A percentile compares a stretch with the other conserved stretches of the same genome.
Conservation (phyloP, 352 stramenopile genomes). For the Globisporangium carolinianum region DNA sequence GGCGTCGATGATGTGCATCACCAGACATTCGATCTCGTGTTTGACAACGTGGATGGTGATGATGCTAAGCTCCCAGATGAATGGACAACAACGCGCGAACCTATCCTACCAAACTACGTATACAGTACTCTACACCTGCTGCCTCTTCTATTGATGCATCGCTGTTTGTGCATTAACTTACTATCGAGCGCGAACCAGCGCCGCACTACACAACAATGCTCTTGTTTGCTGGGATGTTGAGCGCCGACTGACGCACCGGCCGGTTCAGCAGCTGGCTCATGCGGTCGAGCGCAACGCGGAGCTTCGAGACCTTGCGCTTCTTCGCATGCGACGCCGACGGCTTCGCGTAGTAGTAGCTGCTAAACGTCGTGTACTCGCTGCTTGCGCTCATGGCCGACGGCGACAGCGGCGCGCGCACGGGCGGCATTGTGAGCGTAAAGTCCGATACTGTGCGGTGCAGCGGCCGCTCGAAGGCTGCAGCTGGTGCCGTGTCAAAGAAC, state of each 20-base stretch:
- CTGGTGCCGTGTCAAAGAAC: conserved; percentile 5
- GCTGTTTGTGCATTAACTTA: background rate
- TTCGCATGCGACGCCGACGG: conserved; percentile 22
- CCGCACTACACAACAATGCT: conserved; percentile 55
- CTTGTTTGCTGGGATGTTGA: conserved; percentile 53
- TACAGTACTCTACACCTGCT: background rate
- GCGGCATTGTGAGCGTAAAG: conserved; percentile 8
- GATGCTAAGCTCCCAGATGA: too few species aligned
- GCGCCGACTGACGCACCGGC: conserved; percentile 57
- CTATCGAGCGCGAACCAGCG: background rate
- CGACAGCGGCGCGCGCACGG: conserved; percentile 7
- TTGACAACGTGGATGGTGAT: too few species aligned
- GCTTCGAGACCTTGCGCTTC: conserved; percentile 62
- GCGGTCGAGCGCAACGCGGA: conserved; percentile 54
- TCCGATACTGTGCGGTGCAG: conserved; percentile 10
- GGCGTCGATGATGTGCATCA: too few species aligned
- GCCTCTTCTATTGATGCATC: background rate
- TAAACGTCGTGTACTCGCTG: conserved; percentile 25
- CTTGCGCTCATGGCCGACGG: conserved; percentile 9
- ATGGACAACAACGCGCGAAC: too few species aligned
- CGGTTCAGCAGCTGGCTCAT: conserved; percentile 72
- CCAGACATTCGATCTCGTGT: too few species aligned
- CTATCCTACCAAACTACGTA: too few species aligned
- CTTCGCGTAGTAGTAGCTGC: conserved; percentile 16
- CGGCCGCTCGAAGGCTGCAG: background rate